Evolutionary conservation across 495 filamentous ascomycete genomes (phyloP), one percentile per base, ranked within the genome.

Genomic region (Aspergillus kassunensis): DNA sequence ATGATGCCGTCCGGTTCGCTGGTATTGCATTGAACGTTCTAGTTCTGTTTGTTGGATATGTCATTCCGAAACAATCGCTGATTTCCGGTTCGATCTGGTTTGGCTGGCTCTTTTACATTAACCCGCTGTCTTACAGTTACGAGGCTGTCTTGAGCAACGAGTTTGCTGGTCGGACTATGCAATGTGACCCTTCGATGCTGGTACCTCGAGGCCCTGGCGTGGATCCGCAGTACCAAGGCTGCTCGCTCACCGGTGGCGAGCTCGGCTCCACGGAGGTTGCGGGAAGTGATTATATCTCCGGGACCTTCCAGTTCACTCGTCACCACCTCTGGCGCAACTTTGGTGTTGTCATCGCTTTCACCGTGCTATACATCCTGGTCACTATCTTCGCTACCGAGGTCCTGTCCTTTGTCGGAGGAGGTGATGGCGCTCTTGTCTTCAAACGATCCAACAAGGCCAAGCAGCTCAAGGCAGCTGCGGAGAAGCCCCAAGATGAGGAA

Each of bases 1-100:
- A 89, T 60, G 84, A 87, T 41, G 86, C 87, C 3, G 82, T 89
- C 34, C 76, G 85, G 9, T 88, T 90, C 60, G 75, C 79, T 44
- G 86, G 86, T 52, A 79, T 84, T 52, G 82, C 78, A 0, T 61
- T 91, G 29, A 89, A 88, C 57, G 63, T 90, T 19, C 54, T 76
- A 44, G 65, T 95, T 54, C 77, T 95, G 15, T 96, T 87, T 59
- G 89, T 86, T 15, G 90, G 90, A 44, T 96, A 86, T 69, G 74
- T 89, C 7, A 87, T 95, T 54, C 85, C 88, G 1, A 83, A 82
- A 9, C 72, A 72, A 11, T 69, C 77, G 23, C 83, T 95, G 72
- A 59, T 76, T 6, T 63, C 80, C 46, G 74, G 80, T 0, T 74
- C 79, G 33, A 83, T 89, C 34, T 96, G 90, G 90, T 89, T 91